These are phyloP conservation scores for Pleurotus tuoliensis DNA, from an alignment of 768 basidiomycete genomes.

Conservation along the genomic window DNA sequence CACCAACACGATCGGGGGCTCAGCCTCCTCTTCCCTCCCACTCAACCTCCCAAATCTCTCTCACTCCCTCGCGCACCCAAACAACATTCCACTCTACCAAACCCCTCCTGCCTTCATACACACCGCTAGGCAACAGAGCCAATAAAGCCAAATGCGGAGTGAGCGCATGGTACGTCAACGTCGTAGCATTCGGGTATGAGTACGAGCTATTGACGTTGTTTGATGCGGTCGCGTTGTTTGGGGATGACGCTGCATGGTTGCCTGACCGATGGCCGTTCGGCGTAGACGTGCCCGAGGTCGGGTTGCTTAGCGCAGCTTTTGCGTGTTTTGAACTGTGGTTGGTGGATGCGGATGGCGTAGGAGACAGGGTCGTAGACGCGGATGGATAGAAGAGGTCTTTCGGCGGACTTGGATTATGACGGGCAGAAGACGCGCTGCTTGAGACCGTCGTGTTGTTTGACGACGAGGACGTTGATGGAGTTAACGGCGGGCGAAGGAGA, in stretches of 20 bases:
- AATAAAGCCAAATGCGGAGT: conserved; percentile 69
- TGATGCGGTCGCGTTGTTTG: neutral
- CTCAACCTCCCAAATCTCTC: conserved; percentile 79
- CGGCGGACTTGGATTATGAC: conserved; percentile 13
- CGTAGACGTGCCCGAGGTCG: conserved; percentile 9
- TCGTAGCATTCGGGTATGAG: conserved; percentile 38
- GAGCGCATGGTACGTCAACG: conserved; percentile 82
- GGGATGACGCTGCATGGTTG: neutral
- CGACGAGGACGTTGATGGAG: conserved; percentile 15
- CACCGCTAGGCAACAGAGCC: conserved; percentile 67
- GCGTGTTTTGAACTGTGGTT: conserved; percentile 15
- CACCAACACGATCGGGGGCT: neutral
- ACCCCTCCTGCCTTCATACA: conserved; percentile 70
- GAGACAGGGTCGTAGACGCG: conserved; percentile 46
- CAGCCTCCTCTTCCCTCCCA: conserved; percentile 45
- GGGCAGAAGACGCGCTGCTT: conserved; percentile 8
- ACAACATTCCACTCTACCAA: conserved; percentile 86
- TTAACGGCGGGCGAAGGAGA: neutral
- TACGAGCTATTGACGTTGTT: neutral
- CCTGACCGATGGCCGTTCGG: conserved; percentile 11
- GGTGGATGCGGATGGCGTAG: conserved; percentile 10
- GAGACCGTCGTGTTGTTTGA: conserved; percentile 13
- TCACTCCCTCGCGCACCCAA: conserved; percentile 77
- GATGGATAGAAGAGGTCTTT: conserved; percentile 64
- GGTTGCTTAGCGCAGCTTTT: conserved; percentile 20